A percentile compares a stretch with the other conserved stretches of the same genome.
phyloP scores from a whole-genome alignment of 176 grass and related monocot species.

The Triticum monococcum region DNA sequence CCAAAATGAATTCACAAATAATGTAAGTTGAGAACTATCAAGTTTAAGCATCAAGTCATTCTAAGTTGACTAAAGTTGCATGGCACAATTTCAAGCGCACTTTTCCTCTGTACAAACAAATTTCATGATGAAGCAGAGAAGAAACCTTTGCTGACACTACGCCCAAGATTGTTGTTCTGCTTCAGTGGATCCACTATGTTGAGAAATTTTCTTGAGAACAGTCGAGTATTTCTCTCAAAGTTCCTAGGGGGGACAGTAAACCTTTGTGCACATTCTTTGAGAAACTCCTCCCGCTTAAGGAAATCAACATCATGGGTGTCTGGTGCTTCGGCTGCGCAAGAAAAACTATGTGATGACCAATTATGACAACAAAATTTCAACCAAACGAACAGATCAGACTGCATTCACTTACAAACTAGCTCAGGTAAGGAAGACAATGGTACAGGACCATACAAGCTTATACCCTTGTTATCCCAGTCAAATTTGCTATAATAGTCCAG shows the following conservation, averaged over 20 bases:
- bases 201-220: conserved; percentile 66
- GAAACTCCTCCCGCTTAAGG: conserved; percentile 53
- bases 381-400: conserved; percentile 14
- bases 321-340: conserved; percentile 52
- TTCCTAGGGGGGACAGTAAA: conserved; percentile 51
- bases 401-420: conserved; percentile 67
- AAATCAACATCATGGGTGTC: conserved; percentile 45
- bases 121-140: conserved; percentile 7
- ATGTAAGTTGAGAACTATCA: not conserved
- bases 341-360: conserved; percentile 30
- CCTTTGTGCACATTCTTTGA: conserved; percentile 40
- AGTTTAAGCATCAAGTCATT: not conserved
- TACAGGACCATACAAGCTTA: conserved; percentile 74
- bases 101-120: conserved; percentile 15
- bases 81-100: not conserved
- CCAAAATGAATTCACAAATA: not conserved
- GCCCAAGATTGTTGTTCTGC: conserved; percentile 80
- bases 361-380: conserved; percentile 17
- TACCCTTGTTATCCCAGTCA: conserved; percentile 82
- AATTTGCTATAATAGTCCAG: conserved; percentile 94
- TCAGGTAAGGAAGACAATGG: conserved; percentile 74
- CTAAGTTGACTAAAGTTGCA: not conserved
- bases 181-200: conserved; percentile 96
- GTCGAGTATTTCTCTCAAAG: conserved; percentile 39
- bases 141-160: conserved; percentile 91